Conservation (phyloP, 1,284 basidiomycete species). For the Caloboletus inedulis region DNA sequence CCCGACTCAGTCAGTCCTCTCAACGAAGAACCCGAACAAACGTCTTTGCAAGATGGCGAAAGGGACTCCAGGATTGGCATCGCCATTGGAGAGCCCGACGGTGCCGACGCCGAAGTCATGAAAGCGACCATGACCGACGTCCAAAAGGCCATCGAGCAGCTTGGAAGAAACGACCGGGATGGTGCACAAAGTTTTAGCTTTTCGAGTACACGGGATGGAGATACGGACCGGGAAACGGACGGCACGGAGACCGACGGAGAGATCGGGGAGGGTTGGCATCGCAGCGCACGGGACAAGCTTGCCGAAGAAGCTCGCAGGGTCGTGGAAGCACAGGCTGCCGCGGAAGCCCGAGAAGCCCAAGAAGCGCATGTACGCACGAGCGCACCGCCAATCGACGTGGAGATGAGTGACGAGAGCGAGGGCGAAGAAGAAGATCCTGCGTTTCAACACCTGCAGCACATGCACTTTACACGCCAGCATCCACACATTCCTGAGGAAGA, state of each 20-base stretch:
- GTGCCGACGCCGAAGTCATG: slow-evolving; percentile 59
- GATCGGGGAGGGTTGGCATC: slow-evolving; percentile 59
- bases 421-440: slow-evolving; percentile 53
- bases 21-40: slow-evolving; percentile 43
- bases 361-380: slow-evolving; percentile 39
- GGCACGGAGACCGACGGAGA: slow-evolving; percentile 52
- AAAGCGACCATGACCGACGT: slow-evolving; percentile 84
- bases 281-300: slow-evolving; percentile 61
- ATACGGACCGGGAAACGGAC: slow-evolving; percentile 54
- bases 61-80: slow-evolving; percentile 24
- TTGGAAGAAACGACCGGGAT: slow-evolving; percentile 51
- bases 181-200: slow-evolving; percentile 71
- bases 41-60: slow-evolving; percentile 35
- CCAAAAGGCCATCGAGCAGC: slow-evolving; percentile 80
- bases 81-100: slow-evolving; percentile 26
- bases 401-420: slow-evolving; percentile 81
- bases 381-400: slow-evolving; percentile 69
- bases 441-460: slow-evolving; percentile 33
- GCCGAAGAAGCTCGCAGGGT: slow-evolving; percentile 71
- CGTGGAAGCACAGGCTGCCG: slow-evolving; percentile 52
- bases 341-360: slow-evolving; percentile 37
- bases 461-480: slow-evolving; percentile 44
- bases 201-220: slow-evolving; percentile 56
- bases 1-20: slow-evolving; percentile 41
- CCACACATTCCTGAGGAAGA: slow-evolving; percentile 66